These are phyloP conservation scores for Oryza rufipogon DNA, from an alignment of 176 grass and related monocot genomes.

Conservation along the genomic window DNA sequence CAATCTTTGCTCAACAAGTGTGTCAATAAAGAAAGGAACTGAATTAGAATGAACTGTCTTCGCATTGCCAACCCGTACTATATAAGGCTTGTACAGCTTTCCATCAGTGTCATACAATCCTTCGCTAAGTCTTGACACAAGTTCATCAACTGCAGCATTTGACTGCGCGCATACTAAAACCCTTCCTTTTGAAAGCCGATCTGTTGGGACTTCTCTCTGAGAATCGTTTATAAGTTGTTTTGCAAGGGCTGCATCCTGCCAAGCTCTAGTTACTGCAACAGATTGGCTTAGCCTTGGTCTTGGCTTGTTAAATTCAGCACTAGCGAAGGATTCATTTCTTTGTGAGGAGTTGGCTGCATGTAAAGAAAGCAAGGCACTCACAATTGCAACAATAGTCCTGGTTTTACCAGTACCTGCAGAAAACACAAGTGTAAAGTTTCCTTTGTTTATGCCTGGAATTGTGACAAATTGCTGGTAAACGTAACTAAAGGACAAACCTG, in stretches of 20 bases:
- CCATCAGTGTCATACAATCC: conserved; percentile 78
- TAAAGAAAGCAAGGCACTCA: conserved; percentile 84
- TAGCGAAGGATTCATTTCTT: conserved; percentile 31
- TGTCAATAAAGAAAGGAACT: conserved; percentile 88
- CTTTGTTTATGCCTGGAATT: conserved; percentile 5
- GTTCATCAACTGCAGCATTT: conserved; percentile 96
- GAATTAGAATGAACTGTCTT: conserved; percentile 93
- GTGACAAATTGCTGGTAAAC: conserved; percentile 9
- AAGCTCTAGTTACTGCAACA: conserved; percentile 77
- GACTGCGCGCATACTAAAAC: conserved; percentile 91
- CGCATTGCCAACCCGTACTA: conserved; percentile 91
- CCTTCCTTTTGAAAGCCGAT: conserved; percentile 66
- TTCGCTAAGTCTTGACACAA: conserved; percentile 84
- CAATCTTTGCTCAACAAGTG: conserved; percentile 86
- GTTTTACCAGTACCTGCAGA: conserved; percentile 91
- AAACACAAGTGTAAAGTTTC: conserved; percentile 30
- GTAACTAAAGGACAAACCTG: conserved; percentile 61
- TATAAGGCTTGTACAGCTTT: conserved; percentile 79
- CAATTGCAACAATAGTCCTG: conserved; percentile 81
- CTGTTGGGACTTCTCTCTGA: conserved; percentile 56
- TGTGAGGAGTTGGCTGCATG: conserved; percentile 44
- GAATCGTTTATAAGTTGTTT: conserved; percentile 74
- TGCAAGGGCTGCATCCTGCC: conserved; percentile 89
- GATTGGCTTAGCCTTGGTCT: conserved; percentile 64
- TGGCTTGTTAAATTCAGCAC: conserved; percentile 51